phyloP scores from a whole-genome alignment of 495 filamentous ascomycete genomes.

The Trichoderma parareesei region DNA sequence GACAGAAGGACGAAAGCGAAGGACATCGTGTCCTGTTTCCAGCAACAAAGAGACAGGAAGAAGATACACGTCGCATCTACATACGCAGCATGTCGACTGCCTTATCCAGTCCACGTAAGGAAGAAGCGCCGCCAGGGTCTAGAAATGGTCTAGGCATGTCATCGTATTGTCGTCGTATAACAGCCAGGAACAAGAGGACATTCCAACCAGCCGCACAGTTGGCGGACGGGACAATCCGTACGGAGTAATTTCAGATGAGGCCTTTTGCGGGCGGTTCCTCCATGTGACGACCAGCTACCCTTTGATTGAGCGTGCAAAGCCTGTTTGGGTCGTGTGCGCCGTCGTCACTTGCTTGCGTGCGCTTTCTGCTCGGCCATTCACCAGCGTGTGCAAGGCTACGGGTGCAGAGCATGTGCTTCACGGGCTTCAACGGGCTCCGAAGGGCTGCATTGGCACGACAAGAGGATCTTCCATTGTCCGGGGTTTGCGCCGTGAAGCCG shows the following conservation, averaged over 20 bases:
- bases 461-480: neutral
- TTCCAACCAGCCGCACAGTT: neutral
- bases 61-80: too few species aligned
- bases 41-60: too few species aligned
- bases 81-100: too few species aligned
- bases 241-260: conserved; percentile 3
- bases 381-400: neutral
- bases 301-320: neutral
- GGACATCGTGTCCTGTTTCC: neutral
- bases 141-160: neutral
- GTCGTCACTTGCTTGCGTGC: conserved; percentile 5
- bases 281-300: neutral
- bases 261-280: neutral
- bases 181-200: neutral
- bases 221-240: neutral
- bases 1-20: neutral
- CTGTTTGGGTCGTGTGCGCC: neutral
- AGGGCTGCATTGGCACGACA: conserved; percentile 5
- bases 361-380: neutral
- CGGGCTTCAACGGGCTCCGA: neutral
- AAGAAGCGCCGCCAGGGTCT: neutral
- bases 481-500: neutral
- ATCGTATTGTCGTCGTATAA: conserved; percentile 4
- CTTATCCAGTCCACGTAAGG: too few species aligned
- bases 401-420: neutral